Evolutionary conservation across 2,329 filamentous ascomycete species (phyloP), one percentile per base, ranked within the genome.

Genomic region (Penicillium sp.): DNA sequence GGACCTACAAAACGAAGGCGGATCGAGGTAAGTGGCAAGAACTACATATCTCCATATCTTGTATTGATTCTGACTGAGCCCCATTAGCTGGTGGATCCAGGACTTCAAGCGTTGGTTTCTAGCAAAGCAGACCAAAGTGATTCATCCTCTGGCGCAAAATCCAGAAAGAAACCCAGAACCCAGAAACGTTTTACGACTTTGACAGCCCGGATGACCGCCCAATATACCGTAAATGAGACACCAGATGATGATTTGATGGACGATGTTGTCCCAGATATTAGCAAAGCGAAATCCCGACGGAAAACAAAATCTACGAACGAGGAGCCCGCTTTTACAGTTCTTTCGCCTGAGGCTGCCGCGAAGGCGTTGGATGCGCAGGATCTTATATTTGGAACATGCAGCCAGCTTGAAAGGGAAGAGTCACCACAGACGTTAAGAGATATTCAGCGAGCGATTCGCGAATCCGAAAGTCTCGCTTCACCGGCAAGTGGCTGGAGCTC

Each of bases 371-470:
- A 84, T 3, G 79, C 83, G 1, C 91, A 95, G 70, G 86, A 92
- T 58, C 90, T 93, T 68, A 76, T 96, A 0, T 96, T 96, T 73
- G 91, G 91, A 1, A 95, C 91, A 0, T 93, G 89, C 1, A 96
- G 91, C 70, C 91, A 96, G 70, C 76, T 96, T 24, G 88, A 87
- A 14, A 78, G 82, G 53, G 89, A 91, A 55, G 85, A 91, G 35
- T 90, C 89, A 0, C 89, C 89, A 0, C 83, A 82, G 0, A 82
- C 87, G 24, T 57, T 69, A 37, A 64, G 58, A 57, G 68, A 72
- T 46, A 68, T 64, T 46, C 68, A 74, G 55, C 60, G 63, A 56
- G 74, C 67, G 52, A 66, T 69, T 52, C 56, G 52, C 49, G 70
- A 62, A 61, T 76, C 69, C 11, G 72, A 73, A 58, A 65, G 52